Base-by-base conservation (phyloP, 2,329 filamentous ascomycete species). In the Cladorrhinum sp. region DNA sequence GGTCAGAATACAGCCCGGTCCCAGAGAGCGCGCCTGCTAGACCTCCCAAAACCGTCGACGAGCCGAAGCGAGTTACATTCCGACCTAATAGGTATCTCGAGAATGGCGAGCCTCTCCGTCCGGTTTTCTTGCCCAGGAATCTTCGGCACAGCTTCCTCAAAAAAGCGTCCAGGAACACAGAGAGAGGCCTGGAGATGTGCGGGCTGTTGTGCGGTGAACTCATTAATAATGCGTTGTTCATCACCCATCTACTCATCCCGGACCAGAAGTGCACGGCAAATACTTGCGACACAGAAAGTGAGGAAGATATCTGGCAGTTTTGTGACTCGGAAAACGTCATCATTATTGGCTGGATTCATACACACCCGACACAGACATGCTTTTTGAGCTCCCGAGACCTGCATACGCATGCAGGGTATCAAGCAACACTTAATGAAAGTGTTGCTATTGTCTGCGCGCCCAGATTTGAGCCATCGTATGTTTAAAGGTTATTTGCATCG, bases 401-500 rank as follows among this genome's bases (percentile, higher is more conserved):
- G 66, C 95, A 99, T 72, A 99, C 96, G 0, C 93, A 96, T 71
- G 88, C 88, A 2, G 92, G 92, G 10, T 98, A 97, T 73, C 95
- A 99, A 75, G 87, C 95, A 62, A 97, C 97, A 92, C 85, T 98
- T 76, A 89, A 92, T 0, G 95, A 99, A 79, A 96, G 91, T 68
- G 92, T 99, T 64, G 95, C 95, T 3, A 96, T 99, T 69, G 95
- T 99, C 41, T 99, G 95, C 76, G 91, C 95, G 5, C 95, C 95
- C 0, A 89, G 84, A 59, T 91, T 90, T 69, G 80, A 82, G 36
- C 90, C 90, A 50, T 89, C 87, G 85, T 93, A 78, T 78, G 87
- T 38, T 16, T 25, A 25, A 1, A 18, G 3, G 27, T 3, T 4
- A 24, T 56, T 25, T 18, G 3, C 36, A 41, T 16, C 38, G n/a